Evolutionary conservation across 495 filamentous ascomycete species (phyloP).

Genomic region (Neurospora sp.): DNA sequence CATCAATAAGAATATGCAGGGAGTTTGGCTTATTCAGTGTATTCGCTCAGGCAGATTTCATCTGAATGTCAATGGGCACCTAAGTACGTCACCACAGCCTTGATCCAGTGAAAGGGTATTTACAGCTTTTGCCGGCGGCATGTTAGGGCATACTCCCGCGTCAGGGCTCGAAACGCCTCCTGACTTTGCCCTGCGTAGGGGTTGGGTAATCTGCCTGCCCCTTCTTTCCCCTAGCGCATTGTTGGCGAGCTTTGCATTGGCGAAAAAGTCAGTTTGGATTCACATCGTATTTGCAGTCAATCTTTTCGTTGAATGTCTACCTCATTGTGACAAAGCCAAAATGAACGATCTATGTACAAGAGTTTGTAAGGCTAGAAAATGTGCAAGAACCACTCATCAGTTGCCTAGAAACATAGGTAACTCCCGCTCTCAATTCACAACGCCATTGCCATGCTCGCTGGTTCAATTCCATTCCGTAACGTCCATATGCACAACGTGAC

Average conservation of each 20-base stretch:
- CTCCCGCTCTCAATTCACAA: neutral
- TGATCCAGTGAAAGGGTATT: neutral
- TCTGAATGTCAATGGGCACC: neutral
- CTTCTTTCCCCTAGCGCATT: neutral
- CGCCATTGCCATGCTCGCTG: neutral
- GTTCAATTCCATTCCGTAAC: neutral
- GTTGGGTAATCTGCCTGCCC: neutral
- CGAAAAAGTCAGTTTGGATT: neutral
- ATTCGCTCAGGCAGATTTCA: neutral
- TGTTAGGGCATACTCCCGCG: neutral
- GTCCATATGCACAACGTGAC: fast-evolving
- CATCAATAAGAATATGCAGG: neutral
- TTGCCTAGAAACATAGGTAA: neutral
- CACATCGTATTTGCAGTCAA: neutral
- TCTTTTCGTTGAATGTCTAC: neutral
- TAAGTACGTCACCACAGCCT: neutral
- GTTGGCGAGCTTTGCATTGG: too few species aligned
- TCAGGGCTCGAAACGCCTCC: neutral
- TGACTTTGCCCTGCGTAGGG: neutral
- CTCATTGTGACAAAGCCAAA: neutral
- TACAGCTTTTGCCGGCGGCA: neutral
- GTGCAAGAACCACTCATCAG: neutral
- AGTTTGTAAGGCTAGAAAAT: neutral
- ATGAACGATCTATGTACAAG: neutral
- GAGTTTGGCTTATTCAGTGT: neutral